Evolutionary conservation across 768 basidiomycete species (phyloP).

Genomic region (Clavulina sp.): DNA sequence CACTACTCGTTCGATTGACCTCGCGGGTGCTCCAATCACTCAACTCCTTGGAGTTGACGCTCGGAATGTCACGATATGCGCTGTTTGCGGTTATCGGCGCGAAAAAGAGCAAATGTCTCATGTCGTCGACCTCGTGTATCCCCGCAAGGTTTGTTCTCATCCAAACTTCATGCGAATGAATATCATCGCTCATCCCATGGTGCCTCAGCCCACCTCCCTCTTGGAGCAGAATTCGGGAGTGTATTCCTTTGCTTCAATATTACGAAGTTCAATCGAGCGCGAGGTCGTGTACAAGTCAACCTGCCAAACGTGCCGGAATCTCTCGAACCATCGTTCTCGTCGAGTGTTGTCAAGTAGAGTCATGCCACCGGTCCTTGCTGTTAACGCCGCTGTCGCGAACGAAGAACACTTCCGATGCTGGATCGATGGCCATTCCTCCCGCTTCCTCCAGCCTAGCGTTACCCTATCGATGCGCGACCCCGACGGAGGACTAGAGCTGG

Average conservation of each 20-base stretch:
- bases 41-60: slow-evolving; percentile 73
- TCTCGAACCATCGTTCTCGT: slow-evolving; percentile 50
- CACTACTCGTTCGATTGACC: not conserved
- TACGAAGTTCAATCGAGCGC: slow-evolving; percentile 60
- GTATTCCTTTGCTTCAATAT: slow-evolving; percentile 37
- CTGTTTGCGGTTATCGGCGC: slow-evolving; percentile 48
- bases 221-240: not conserved
- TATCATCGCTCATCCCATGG: not conserved
- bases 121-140: slow-evolving; percentile 73
- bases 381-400: slow-evolving; percentile 71
- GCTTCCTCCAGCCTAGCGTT: slow-evolving; percentile 39
- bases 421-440: slow-evolving; percentile 42
- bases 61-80: slow-evolving; percentile 57
- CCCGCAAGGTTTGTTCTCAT: slow-evolving; percentile 41
- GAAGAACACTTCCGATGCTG: slow-evolving; percentile 60
- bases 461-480: slow-evolving; percentile 28
- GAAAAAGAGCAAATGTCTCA: slow-evolving; percentile 70
- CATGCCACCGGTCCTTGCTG: slow-evolving; percentile 66
- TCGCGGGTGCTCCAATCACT: slow-evolving; percentile 47
- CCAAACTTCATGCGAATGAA: not conserved
- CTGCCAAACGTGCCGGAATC: slow-evolving; percentile 68
- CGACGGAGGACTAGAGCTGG: slow-evolving; percentile 34
- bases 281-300: slow-evolving; percentile 74
- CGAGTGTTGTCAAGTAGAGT: slow-evolving; percentile 45
- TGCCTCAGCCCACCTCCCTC: too few relatives aligned